Evolutionary conservation across 306 rosid species (phyloP).

Genomic region (Cucumis sativus): Cucumber_9930_V3 NC_026655.2:31607501-31608000

Average conservation of each 20-base stretch:
- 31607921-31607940: background rate
- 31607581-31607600: slow-evolving; percentile 46
- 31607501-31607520: background rate
- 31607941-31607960: background rate
- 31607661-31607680: slow-evolving; percentile 32
- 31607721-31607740: no score
- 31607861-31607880: slow-evolving; percentile 43
- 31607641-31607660: slow-evolving; percentile 72
- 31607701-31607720: background rate
- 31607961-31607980: background rate
- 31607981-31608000: background rate
- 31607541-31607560: slow-evolving; percentile 91
- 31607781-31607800: slow-evolving; percentile 51
- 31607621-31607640: slow-evolving; percentile 64
- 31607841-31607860: slow-evolving; percentile 72
- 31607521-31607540: background rate
- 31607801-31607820: slow-evolving; percentile 52
- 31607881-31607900: slow-evolving; percentile 43
- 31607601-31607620: slow-evolving; percentile 72
- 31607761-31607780: slow-evolving; percentile 39
- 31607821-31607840: slow-evolving; percentile 61
- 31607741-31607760: background rate
- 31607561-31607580: slow-evolving; percentile 77
- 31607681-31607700: background rate
- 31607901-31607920: slow-evolving; percentile 45